Percentiles rank a stretch among this genome's conserved stretches.
phyloP scores from a whole-genome alignment of 352 stramenopile genomes.

The Globisporangium ultimum region DNA sequence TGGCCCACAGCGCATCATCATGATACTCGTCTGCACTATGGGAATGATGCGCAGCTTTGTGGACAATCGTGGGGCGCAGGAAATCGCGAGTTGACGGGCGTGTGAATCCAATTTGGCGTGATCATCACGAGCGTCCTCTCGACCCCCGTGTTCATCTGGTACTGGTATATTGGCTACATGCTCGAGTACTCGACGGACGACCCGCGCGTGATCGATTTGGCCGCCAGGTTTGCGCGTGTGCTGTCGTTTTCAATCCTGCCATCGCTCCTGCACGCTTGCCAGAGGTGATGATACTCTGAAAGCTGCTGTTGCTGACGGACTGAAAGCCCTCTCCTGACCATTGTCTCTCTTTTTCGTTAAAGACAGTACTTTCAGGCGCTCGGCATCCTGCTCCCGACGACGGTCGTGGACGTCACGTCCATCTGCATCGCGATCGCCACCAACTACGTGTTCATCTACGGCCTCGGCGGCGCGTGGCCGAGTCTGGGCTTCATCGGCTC shows the following conservation, averaged over 20 bases:
- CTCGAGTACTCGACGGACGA: constrained; percentile 68
- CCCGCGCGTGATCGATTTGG: constrained; percentile 46
- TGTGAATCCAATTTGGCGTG: constrained; percentile 72
- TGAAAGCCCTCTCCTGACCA: background rate
- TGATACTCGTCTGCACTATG: no score
- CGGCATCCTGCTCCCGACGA: constrained; percentile 60
- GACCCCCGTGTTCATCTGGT: constrained; percentile 61
- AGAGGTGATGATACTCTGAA: constrained; percentile 24
- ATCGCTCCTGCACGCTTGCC: constrained; percentile 59
- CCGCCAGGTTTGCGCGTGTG: constrained; percentile 56
- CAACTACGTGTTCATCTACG: constrained; percentile 80
- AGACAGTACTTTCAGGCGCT: constrained; percentile 76
- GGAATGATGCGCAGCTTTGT: constrained; percentile 33
- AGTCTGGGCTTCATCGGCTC: constrained; percentile 78
- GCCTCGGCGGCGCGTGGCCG: constrained; percentile 31
- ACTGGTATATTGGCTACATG: constrained; percentile 60
- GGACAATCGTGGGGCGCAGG: constrained; percentile 66
- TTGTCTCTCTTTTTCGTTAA: constrained; percentile 1
- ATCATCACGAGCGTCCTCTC: constrained; percentile 53
- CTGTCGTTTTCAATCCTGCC: constrained; percentile 56
- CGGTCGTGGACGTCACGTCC: constrained; percentile 53
- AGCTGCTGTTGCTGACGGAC: no score
- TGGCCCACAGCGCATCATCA: background rate
- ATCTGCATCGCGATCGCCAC: constrained; percentile 51
- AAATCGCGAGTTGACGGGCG: constrained; percentile 64